Conservation (phyloP, 2,329 filamentous ascomycete species). For the Pseudofabraea citricarpa region DNA sequence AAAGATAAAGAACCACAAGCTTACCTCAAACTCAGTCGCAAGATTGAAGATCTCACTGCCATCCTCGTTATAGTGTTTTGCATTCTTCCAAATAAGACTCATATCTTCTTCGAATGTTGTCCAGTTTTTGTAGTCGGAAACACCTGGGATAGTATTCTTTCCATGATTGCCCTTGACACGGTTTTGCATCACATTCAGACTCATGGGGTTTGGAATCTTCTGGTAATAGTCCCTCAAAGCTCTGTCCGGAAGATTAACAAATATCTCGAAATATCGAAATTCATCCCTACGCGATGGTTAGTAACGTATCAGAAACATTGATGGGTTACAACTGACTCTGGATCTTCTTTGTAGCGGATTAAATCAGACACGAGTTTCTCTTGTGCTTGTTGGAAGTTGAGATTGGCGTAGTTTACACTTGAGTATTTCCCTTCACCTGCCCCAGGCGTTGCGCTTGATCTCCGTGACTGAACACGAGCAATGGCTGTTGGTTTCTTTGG, state of each 20-base stretch:
- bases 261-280: conserved; percentile 66
- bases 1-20: conserved; percentile 12
- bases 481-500: conserved; percentile 20
- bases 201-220: conserved; percentile 75
- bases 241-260: conserved; percentile 72
- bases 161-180: conserved; percentile 69
- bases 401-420: conserved; percentile 59
- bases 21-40: conserved; percentile 74
- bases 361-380: conserved; percentile 78
- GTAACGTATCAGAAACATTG: neutral
- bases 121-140: conserved; percentile 76
- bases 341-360: conserved; percentile 59
- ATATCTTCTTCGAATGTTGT: conserved; percentile 74
- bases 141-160: conserved; percentile 53
- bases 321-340: conserved; percentile 44
- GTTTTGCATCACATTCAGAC: conserved; percentile 73
- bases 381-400: conserved; percentile 79
- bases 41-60: conserved; percentile 78
- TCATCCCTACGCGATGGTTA: conserved; percentile 47
- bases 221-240: conserved; percentile 81
- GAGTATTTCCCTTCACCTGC: conserved; percentile 51
- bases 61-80: conserved; percentile 86
- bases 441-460: conserved; percentile 31
- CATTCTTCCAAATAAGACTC: conserved; percentile 81
- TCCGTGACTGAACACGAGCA: conserved; percentile 28